A percentile compares a stretch with the other conserved stretches of the same genome.
Conservation (phyloP, 2,329 filamentous ascomycete species). For the Kalmusia sp. region DNA sequence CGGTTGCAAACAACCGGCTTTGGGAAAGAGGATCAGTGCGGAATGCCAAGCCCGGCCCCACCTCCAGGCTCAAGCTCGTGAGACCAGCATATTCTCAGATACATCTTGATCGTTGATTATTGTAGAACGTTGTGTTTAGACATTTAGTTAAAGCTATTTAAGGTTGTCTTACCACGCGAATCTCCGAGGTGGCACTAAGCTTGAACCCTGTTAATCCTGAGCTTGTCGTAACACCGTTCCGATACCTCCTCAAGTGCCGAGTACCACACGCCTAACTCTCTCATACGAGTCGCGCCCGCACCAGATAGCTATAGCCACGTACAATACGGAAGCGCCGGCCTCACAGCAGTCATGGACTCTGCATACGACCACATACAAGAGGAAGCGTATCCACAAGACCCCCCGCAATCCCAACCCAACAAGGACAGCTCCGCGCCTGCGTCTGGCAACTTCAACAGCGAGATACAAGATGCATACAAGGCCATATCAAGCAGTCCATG, state of each 20-base stretch:
- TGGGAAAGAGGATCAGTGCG: no score
- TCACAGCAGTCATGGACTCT: slow-evolving; percentile 74
- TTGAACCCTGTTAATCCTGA: not conserved
- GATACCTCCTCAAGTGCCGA: not conserved
- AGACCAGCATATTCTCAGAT: no score
- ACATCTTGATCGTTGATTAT: no score
- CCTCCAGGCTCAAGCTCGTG: no score
- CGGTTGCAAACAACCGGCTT: no score
- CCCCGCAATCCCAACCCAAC: slow-evolving; percentile 56
- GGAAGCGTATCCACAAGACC: slow-evolving; percentile 66
- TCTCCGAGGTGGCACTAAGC: no score
- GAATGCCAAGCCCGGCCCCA: no score
- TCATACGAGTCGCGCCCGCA: not conserved
- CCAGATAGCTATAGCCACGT: not conserved
- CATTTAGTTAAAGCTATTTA: no score
- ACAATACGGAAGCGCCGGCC: not conserved
- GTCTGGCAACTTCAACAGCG: slow-evolving; percentile 72
- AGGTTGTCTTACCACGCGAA: no score
- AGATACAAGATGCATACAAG: slow-evolving; percentile 94
- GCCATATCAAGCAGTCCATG: slow-evolving; percentile 90
- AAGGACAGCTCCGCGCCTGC: slow-evolving; percentile 49
- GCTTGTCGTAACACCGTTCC: not conserved
- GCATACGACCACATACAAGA: slow-evolving; percentile 97
- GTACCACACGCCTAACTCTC: not conserved
- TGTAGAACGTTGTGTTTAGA: no score